phyloP scores from a whole-genome alignment of 352 stramenopile species.

The Pythium utonaiense region DNA sequence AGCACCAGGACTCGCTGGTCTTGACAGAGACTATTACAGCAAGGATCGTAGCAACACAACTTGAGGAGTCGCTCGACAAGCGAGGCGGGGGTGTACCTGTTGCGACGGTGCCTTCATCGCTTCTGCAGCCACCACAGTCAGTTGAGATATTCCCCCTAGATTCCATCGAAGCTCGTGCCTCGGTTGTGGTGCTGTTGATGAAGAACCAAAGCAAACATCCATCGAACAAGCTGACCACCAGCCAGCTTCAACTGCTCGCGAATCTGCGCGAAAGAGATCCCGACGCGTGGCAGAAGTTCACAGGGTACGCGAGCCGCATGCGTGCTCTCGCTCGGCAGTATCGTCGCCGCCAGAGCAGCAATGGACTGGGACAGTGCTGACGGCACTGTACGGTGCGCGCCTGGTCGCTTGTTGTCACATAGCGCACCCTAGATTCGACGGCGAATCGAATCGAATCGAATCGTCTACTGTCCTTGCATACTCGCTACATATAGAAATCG shows the following conservation, averaged over 20 bases:
- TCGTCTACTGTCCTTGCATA: no score
- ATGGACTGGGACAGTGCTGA: not conserved
- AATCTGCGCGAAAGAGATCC: constrained; percentile 4
- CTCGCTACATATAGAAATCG: no score
- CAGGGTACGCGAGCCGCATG: constrained; percentile 11
- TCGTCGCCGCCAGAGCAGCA: not conserved
- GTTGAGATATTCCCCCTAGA: constrained; percentile 8
- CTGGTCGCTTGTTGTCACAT: no score
- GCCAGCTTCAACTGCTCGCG: constrained; percentile 21
- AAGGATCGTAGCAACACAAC: constrained; percentile 7
- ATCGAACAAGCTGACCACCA: constrained; percentile 24
- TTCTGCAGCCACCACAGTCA: not conserved
- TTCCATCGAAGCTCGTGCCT: constrained; percentile 19
- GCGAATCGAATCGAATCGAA: no score
- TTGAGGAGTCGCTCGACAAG: not conserved
- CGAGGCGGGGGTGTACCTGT: not conserved
- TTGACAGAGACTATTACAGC: constrained; percentile 33
- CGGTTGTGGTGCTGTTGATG: constrained; percentile 39
- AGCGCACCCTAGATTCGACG: no score
- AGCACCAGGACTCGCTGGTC: constrained; percentile 23
- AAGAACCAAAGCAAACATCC: constrained; percentile 34
- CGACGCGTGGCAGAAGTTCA: constrained; percentile 2
- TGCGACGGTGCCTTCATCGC: not conserved
- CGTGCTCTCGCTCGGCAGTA: constrained; percentile 7
- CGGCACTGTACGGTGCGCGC: no score